phyloP scores from a whole-genome alignment of 768 basidiomycete genomes.

The Mycena chlorophos region DNA sequence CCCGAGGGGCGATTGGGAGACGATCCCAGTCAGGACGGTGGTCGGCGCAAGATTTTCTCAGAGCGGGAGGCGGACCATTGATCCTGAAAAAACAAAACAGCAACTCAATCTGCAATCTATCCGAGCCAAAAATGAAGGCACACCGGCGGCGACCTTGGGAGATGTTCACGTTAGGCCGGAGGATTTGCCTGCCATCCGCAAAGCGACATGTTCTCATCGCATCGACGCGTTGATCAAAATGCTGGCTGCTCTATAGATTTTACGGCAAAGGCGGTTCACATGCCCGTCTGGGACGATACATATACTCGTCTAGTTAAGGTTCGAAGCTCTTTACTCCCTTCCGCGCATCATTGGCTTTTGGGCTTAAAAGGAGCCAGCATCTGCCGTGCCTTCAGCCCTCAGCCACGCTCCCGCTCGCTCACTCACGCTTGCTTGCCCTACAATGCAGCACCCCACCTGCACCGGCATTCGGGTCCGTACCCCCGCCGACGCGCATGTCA shows the following conservation, averaged over 20 bases:
- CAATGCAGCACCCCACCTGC: conserved; percentile 72
- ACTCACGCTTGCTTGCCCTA: conserved; percentile 10
- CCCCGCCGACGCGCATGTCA: conserved; percentile 65
- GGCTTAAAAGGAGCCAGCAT: conserved; percentile 12
- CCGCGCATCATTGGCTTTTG: conserved; percentile 6
- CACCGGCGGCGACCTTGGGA: too few species aligned
- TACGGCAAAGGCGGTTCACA: conserved; percentile 20
- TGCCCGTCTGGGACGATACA: conserved; percentile 18
- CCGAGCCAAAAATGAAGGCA: too few species aligned
- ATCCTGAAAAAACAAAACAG: too few species aligned
- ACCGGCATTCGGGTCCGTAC: conserved; percentile 61
- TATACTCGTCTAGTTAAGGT: conserved; percentile 14
- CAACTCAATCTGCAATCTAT: too few species aligned
- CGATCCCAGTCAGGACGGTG: background rate
- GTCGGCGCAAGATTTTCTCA: too few species aligned
- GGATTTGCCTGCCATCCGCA: too few species aligned
- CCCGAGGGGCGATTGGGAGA: background rate
- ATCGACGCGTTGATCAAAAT: conserved; percentile 3
- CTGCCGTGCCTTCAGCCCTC: conserved; percentile 1
- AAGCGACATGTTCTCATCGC: too few species aligned
- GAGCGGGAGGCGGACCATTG: too few species aligned
- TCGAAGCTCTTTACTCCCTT: conserved; percentile 10
- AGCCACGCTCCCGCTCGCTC: conserved; percentile 3
- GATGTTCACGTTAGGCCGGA: too few species aligned
- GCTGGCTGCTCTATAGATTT: background rate